Base-by-base conservation (phyloP, 148 eudicot species). In the Polygonum aviculare region DNA sequence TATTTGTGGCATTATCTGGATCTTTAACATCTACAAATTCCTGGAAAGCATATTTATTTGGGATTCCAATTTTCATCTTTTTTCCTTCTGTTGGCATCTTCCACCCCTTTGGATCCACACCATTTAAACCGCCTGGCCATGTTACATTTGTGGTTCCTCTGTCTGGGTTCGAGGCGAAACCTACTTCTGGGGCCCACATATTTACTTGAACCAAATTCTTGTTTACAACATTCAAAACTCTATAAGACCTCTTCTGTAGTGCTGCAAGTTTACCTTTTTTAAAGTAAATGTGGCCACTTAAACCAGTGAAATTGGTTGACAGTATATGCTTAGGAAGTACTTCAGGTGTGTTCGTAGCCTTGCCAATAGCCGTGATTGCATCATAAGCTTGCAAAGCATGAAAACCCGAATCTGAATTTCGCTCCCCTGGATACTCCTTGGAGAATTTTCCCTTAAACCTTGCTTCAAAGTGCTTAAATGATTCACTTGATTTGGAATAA, bases 71-170 rank as follows among this genome's bases (percentile, higher is more conserved):
- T 74, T 35, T 84, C 83, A 88, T 44, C 12, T 22, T 50, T 22
- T 74, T 78, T 16, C 72, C 40, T 7, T 41, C 33, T n/a, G 73
- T 85, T 1, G 87, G 88, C 91, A 88, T 88, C 26, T 74, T 78
- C 91, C 91, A 85, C 72, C 91, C 91, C 74, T 86, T 88, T 0
- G 88, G 91, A 1, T 41, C 11, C n/a, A n/a, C n/a, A n/a, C n/a
- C n/a, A n/a, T n/a, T n/a, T n/a, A n/a, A n/a, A n/a, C 81, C 73
- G 12, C 90, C 88, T 2, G 90, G 90, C 90, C 90, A 87, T 44
- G 49, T 79, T 1, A 79, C 77, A 7, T 18, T 15, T 45, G 67
- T 59, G 10, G 72, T 33, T 1, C 36, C 52, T 18, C 52, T 59
- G 65, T 65, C 74, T 63, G 19, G 26, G 76, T 26, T 26, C 31